These are phyloP conservation scores for Neonectria punicea DNA, from an alignment of 2,329 filamentous ascomycete genomes.

Conservation along the genomic window DNA sequence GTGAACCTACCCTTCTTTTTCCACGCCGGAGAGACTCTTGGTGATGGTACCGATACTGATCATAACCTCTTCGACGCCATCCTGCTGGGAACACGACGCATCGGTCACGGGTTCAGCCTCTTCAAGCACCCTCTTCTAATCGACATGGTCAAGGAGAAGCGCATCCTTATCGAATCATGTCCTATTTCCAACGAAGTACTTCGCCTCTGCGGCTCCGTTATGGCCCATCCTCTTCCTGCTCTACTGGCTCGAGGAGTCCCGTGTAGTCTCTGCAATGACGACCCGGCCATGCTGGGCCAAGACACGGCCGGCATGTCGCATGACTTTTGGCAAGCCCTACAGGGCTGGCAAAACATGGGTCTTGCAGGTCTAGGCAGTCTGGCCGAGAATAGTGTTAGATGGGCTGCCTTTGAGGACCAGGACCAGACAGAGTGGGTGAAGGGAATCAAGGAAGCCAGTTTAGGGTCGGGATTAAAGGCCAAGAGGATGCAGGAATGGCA, in stretches of 20 bases:
- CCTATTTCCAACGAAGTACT: slow-evolving; percentile 92
- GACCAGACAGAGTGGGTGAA: slow-evolving; percentile 74
- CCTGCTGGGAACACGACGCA: slow-evolving; percentile 84
- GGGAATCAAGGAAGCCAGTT: slow-evolving; percentile 77
- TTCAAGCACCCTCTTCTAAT: slow-evolving; percentile 92
- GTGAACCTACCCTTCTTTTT: slow-evolving; percentile 95
- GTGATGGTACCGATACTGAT: slow-evolving; percentile 78
- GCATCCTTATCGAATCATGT: slow-evolving; percentile 89
- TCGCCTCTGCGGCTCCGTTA: slow-evolving; percentile 79
- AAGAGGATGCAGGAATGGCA: slow-evolving; percentile 81
- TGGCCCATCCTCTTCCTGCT: slow-evolving; percentile 83
- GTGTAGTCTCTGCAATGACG: slow-evolving; percentile 89
- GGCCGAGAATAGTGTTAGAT: slow-evolving; percentile 92
- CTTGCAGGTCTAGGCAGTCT: slow-evolving; percentile 86
- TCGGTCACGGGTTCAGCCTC: slow-evolving; percentile 88
- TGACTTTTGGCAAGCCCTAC: slow-evolving; percentile 93
- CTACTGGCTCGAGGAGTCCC: slow-evolving; percentile 86
- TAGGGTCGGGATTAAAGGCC: slow-evolving; percentile 77
- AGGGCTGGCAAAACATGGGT: slow-evolving; percentile 92
- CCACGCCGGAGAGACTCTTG: slow-evolving; percentile 90
- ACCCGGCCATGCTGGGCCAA: slow-evolving; percentile 88
- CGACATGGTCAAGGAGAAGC: slow-evolving; percentile 88
- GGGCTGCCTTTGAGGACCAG: slow-evolving; percentile 89
- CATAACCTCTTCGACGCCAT: slow-evolving; percentile 89
- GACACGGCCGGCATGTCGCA: slow-evolving; percentile 85